Evolutionary conservation across 495 filamentous ascomycete genomes (phyloP), one percentile per base, ranked within the genome.

Genomic region (Gamarada debralockiae): DNA sequence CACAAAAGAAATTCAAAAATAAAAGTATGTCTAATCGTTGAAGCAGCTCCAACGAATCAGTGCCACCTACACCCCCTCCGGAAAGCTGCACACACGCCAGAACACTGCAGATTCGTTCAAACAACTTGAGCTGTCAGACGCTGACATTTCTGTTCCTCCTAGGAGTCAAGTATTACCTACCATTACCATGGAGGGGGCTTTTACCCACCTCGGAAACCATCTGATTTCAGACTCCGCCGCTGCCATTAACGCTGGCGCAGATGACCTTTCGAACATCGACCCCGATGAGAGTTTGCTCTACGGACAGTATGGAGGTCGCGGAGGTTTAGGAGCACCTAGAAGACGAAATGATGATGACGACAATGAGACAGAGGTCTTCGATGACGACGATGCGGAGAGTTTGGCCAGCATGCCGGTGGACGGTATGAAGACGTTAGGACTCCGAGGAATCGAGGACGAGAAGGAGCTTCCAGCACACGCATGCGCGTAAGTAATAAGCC

Each of bases 401-500:
- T 76, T 95, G 62, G 85, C 86, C n/a, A 96, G 90, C 66, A 83
- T 88, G 40, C 83, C 87, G 3, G 79, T 91, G 31, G 86, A 89
- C 48, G 86, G 85, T 50, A 81, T 83, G 57, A 86, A 86, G 62
- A 75, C 78, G 53, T 78, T 90, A 50, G 79, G 75, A 37, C 67
- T 83, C 40, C 75, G 81, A 55, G 77, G 81, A 48, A 72, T 79
- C 10, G 80, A 83, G 62, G 92, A 96, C 63, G 91, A 96, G 57
- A 90, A 91, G 57, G 91, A 96, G 67, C 81, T 97, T 31, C 93
- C 93, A 37, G 75, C 87, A 50, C 92, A 99, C 78, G 93, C 93
- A 54, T 99, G 93, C 89, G 90, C 93, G 83, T 95, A 77, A 77
- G 90, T 85, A 36, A 31, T 38, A 1, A 9, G 25, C 36, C 22